phyloP scores from a whole-genome alignment of 169 alveolate species.

The Plasmodium fragile region DNA sequence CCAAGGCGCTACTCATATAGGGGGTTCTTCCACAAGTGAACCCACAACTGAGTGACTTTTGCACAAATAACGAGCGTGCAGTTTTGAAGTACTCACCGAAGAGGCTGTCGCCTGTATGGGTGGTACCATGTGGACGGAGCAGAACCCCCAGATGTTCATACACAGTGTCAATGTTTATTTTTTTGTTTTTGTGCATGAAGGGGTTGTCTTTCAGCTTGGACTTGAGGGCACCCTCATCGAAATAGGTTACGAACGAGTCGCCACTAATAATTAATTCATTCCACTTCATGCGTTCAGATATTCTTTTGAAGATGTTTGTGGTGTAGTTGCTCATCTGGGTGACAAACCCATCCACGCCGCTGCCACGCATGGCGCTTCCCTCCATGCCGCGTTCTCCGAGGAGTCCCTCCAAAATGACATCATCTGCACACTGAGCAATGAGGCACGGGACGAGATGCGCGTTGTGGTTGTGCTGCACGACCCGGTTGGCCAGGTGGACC shows the following conservation, averaged over 20 bases:
- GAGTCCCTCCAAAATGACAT: not conserved
- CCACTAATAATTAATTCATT: slow-evolving; percentile 10
- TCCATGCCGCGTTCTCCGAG: not conserved
- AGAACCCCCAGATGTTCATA: slow-evolving; percentile 16
- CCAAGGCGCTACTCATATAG: not conserved
- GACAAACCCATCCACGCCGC: not conserved
- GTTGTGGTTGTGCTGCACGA: slow-evolving; percentile 22
- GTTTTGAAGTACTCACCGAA: not conserved
- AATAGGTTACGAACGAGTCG: not conserved
- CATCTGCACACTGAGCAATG: slow-evolving; percentile 19
- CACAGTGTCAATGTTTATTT: slow-evolving; percentile 23
- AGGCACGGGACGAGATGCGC: slow-evolving; percentile 43
- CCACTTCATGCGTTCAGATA: slow-evolving; percentile 41
- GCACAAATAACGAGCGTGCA: not conserved
- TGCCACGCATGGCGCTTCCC: not conserved
- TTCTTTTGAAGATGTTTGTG: not conserved
- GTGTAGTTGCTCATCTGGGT: slow-evolving; percentile 3
- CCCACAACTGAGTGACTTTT: not conserved
- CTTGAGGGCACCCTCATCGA: slow-evolving; percentile 18
- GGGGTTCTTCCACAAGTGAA: not conserved
- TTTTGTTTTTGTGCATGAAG: slow-evolving; percentile 4
- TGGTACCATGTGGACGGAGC: not conserved
- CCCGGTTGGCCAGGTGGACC: not conserved
- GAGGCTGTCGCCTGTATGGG: not conserved
- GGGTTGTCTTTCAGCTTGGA: not conserved